These are phyloP conservation scores for Hymenoscyphus repandus DNA, from an alignment of 2,329 filamentous ascomycete genomes.

Conservation along the genomic window DNA sequence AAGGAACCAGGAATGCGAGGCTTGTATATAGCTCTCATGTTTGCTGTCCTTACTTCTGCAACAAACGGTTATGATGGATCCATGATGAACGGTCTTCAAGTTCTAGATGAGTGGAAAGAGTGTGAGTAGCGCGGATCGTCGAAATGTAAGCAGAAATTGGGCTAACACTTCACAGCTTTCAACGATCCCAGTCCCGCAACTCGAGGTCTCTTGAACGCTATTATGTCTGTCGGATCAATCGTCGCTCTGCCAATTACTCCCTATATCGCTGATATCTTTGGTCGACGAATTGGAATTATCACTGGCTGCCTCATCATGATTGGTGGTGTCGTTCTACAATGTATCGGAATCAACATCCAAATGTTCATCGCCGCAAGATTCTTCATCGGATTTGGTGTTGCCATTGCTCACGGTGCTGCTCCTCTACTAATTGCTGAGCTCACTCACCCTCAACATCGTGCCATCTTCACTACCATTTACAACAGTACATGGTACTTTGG, in stretches of 20 bases:
- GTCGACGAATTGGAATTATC: constrained; percentile 42
- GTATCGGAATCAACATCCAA: constrained; percentile 34
- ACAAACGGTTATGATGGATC: constrained; percentile 41
- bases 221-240: constrained; percentile 45
- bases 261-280: constrained; percentile 42
- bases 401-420: constrained; percentile 26
- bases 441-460: constrained; percentile 44
- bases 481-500: constrained; percentile 42
- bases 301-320: constrained; percentile 42
- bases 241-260: constrained; percentile 42
- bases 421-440: constrained; percentile 40
- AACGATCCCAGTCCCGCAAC: constrained; percentile 29
- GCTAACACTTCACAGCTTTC: constrained; percentile 33
- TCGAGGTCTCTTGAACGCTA: constrained; percentile 40
- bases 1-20: constrained; percentile 51
- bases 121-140: constrained; percentile 38
- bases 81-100: constrained; percentile 43
- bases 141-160: background rate
- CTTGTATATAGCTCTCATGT: constrained; percentile 44
- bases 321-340: constrained; percentile 39
- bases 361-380: constrained; percentile 41
- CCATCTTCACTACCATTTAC: constrained; percentile 42
- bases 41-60: constrained; percentile 38
- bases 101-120: constrained; percentile 39
- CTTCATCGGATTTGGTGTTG: constrained; percentile 34